A percentile compares a stretch with the other conserved stretches of the same genome.
Conservation (phyloP, 2,329 filamentous ascomycete species). For the Clarireedia homoeocarpa region DNA sequence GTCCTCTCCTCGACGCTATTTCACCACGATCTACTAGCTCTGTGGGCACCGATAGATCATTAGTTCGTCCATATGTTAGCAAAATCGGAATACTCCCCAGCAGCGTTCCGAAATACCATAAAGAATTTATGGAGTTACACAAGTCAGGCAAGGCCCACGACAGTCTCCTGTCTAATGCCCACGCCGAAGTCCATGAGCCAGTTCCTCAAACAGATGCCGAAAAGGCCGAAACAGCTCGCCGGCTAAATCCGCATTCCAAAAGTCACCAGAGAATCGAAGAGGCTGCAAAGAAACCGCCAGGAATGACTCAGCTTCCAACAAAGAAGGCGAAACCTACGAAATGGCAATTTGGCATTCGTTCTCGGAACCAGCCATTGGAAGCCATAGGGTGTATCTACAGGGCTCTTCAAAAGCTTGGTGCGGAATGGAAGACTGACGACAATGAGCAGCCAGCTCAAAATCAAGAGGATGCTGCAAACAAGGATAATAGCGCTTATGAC, state of each 20-base stretch:
- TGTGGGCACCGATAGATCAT: conserved; percentile 25
- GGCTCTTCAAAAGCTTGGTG: conserved; percentile 78
- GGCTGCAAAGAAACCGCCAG: conserved; percentile 49
- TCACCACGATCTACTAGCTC: conserved; percentile 29
- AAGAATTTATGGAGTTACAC: conserved; percentile 75
- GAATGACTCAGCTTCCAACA: conserved; percentile 54
- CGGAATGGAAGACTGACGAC: conserved; percentile 72
- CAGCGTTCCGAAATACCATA: conserved; percentile 83
- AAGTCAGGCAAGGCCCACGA: conserved; percentile 44
- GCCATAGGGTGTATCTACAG: conserved; percentile 94
- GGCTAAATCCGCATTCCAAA: conserved; percentile 78
- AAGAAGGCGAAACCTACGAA: conserved; percentile 76
- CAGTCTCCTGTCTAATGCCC: conserved; percentile 30
- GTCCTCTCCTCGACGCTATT: conserved; percentile 23
- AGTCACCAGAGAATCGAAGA: conserved; percentile 63
- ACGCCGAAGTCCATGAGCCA: conserved; percentile 32
- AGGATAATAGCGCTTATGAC: conserved; percentile 31
- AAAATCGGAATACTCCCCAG: conserved; percentile 90
- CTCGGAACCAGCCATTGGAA: conserved; percentile 87
- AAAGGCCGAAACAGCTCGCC: conserved; percentile 70
- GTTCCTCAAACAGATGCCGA: conserved; percentile 55
- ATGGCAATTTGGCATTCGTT: conserved; percentile 97
- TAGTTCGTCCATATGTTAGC: conserved; percentile 42
- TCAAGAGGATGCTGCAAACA: not conserved
- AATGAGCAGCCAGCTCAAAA: conserved; percentile 32